Evolutionary conservation across 2,329 filamentous ascomycete genomes (phyloP).

Genomic region (Colletotrichum melonis): DNA sequence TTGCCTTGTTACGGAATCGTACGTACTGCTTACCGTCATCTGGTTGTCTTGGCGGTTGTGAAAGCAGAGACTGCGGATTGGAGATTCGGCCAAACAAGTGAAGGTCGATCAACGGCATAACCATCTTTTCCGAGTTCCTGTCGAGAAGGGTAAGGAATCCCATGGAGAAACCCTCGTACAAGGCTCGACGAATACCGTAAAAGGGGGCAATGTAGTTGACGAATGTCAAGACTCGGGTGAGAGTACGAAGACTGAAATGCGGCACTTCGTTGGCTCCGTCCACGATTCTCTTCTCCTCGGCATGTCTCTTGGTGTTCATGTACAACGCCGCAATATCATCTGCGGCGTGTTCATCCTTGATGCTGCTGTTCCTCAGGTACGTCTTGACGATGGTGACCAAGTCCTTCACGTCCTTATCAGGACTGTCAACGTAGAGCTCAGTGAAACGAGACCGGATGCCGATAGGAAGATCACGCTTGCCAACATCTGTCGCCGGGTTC

Average conservation of each 20-base stretch:
- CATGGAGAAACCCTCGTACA: constrained; percentile 98
- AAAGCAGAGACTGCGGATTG: constrained; percentile 78
- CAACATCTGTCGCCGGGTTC: constrained; percentile 98
- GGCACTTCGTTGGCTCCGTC: constrained; percentile 96
- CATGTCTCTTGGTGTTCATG: constrained; percentile 84
- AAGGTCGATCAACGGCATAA: constrained; percentile 83
- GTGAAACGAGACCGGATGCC: constrained; percentile 94
- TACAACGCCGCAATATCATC: constrained; percentile 89
- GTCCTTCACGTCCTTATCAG: constrained; percentile 88
- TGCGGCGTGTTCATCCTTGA: constrained; percentile 78
- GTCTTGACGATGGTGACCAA: constrained; percentile 88
- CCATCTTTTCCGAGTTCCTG: constrained; percentile 80
- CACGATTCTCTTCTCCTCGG: constrained; percentile 84
- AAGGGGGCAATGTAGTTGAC: constrained; percentile 85
- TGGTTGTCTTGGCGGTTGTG: constrained; percentile 81
- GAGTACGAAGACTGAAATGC: constrained; percentile 94
- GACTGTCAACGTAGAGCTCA: constrained; percentile 92
- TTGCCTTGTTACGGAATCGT: constrained; percentile 75
- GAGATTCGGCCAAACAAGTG: constrained; percentile 79
- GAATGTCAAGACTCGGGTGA: constrained; percentile 91
- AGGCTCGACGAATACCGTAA: constrained; percentile 85
- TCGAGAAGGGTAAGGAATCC: constrained; percentile 93
- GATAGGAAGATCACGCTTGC: constrained; percentile 91
- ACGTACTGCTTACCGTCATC: constrained; percentile 83
- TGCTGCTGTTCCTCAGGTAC: constrained; percentile 80